Evolutionary conservation across 2,329 filamentous ascomycete species (phyloP).

Genomic region (Pseudogymnoascus destructans): DNA sequence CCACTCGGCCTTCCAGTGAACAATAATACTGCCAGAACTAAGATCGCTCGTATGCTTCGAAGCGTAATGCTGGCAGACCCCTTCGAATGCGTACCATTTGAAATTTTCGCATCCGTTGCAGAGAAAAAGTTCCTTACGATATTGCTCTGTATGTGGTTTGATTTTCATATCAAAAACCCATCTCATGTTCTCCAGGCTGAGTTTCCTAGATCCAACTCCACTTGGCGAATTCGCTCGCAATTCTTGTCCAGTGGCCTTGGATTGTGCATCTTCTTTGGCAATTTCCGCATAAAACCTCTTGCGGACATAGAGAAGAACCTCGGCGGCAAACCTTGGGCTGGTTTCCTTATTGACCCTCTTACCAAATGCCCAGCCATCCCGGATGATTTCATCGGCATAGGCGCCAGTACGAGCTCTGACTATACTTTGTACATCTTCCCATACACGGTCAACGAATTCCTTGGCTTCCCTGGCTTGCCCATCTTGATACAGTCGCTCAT

Average conservation of each 20-base stretch:
- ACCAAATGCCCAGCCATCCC: constrained; percentile 50
- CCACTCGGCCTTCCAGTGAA: constrained; percentile 74
- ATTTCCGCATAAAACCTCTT: constrained; percentile 52
- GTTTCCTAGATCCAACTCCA: constrained; percentile 43
- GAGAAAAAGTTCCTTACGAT: constrained; percentile 60
- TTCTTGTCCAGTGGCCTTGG: constrained; percentile 33
- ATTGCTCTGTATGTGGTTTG: constrained; percentile 51
- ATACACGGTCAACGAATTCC: constrained; percentile 52
- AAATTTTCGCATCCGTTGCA: constrained; percentile 56
- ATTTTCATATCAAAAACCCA: constrained; percentile 71
- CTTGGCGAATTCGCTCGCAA: constrained; percentile 36
- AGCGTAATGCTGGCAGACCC: constrained; percentile 69
- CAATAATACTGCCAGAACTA: constrained; percentile 57
- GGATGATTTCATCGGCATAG: constrained; percentile 59
- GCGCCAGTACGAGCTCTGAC: constrained; percentile 50
- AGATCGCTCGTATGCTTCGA: constrained; percentile 65
- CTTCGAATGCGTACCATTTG: constrained; percentile 65
- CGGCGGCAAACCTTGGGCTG: constrained; percentile 55
- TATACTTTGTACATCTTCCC: constrained; percentile 57
- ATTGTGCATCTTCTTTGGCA: constrained; percentile 37
- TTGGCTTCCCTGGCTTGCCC: constrained; percentile 35
- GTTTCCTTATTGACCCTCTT: constrained; percentile 49
- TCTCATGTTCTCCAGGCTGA: constrained; percentile 76
- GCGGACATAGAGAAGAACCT: constrained; percentile 55
- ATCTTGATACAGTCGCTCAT: constrained; percentile 22